A percentile compares a stretch with the other conserved stretches of the same genome.
Conservation (phyloP, 805 yeast genomes). For the Jamesozyma gamospora region DNA sequence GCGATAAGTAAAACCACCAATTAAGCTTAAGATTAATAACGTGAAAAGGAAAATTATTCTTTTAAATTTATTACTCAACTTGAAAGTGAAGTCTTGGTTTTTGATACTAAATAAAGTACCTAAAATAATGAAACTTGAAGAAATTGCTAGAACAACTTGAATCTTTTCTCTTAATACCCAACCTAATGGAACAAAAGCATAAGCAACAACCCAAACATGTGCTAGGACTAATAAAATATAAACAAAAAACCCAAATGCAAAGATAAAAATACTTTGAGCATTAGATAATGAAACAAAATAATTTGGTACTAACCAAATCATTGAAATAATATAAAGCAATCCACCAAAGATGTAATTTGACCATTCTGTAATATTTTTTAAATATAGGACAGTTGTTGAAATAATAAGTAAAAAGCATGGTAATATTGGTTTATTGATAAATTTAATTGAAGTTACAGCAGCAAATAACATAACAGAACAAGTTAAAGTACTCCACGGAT, state of each 20-base stretch:
- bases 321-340: constrained; percentile 48
- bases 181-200: constrained; percentile 97
- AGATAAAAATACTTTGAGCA: constrained; percentile 46
- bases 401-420: constrained; percentile 21
- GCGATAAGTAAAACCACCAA: constrained; percentile 17
- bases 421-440: constrained; percentile 16
- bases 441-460: constrained; percentile 24
- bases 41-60: constrained; percentile 12
- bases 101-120: constrained; percentile 34
- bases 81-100: background rate
- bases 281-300: constrained; percentile 47
- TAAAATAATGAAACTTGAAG: constrained; percentile 42
- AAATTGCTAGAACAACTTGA: constrained; percentile 54
- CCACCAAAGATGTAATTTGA: constrained; percentile 50
- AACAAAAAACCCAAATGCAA: constrained; percentile 40
- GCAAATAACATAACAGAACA: constrained; percentile 54
- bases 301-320: constrained; percentile 55
- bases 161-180: constrained; percentile 79
- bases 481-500: constrained; percentile 50
- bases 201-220: constrained; percentile 95
- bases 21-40: constrained; percentile 9
- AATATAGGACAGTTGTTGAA: constrained; percentile 23
- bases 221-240: constrained; percentile 54
- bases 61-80: constrained; percentile 9
- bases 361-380: constrained; percentile 19